Evolutionary conservation across 352 stramenopile genomes (phyloP).

Genomic region (Thalassiosira pacifica): DNA sequence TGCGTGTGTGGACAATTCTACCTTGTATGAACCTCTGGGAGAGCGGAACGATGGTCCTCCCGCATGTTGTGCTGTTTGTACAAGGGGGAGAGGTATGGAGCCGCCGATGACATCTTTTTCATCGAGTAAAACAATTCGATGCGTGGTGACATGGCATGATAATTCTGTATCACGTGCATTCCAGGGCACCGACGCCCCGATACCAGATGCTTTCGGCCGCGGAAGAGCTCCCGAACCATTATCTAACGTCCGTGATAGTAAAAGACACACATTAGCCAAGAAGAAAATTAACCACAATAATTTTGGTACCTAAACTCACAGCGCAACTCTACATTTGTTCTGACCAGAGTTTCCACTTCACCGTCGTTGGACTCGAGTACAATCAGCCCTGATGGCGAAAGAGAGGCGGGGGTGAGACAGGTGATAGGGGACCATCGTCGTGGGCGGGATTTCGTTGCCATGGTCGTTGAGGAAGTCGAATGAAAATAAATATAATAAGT

Average conservation of each 20-base stretch:
- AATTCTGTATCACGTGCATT: slow-evolving; percentile 60
- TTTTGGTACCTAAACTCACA: slow-evolving; percentile 36
- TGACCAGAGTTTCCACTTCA: slow-evolving; percentile 76
- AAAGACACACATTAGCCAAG: slow-evolving; percentile 51
- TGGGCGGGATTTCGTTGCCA: too few species aligned
- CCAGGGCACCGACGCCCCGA: slow-evolving; percentile 46
- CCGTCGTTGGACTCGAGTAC: slow-evolving; percentile 69
- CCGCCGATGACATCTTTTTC: slow-evolving; percentile 53
- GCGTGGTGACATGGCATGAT: slow-evolving; percentile 75
- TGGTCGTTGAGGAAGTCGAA: too few species aligned
- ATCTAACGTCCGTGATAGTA: slow-evolving; percentile 21
- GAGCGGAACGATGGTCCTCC: slow-evolving; percentile 57
- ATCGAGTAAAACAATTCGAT: slow-evolving; percentile 80
- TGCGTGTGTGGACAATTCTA: slow-evolving; percentile 70
- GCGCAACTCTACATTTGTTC: slow-evolving; percentile 75
- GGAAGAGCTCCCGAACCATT: slow-evolving; percentile 49
- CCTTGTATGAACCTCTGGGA: slow-evolving; percentile 67
- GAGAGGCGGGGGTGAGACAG: slow-evolving; percentile 65
- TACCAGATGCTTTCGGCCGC: background rate
- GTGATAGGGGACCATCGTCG: slow-evolving; percentile 77
- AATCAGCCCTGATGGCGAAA: slow-evolving; percentile 80
- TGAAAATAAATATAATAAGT: too few species aligned
- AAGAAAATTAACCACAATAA: too few species aligned
- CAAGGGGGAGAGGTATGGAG: slow-evolving; percentile 70
- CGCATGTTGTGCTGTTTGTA: slow-evolving; percentile 49